phyloP scores from a whole-genome alignment of 2,329 filamentous ascomycete genomes.

The Grosmannia huntii region DNA sequence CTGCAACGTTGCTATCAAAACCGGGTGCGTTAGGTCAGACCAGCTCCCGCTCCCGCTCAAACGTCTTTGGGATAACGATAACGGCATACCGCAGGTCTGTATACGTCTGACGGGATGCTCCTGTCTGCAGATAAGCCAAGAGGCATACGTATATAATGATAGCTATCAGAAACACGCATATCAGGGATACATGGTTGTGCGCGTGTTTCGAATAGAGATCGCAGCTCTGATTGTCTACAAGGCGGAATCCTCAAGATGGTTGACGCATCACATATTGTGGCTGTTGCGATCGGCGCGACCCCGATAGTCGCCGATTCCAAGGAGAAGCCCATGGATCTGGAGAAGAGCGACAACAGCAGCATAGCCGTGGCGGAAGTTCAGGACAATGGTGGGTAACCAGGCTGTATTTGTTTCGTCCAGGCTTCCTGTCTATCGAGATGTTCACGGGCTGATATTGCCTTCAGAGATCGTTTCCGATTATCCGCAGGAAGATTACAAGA shows the following conservation, averaged over 20 bases:
- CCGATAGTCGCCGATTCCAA: neutral
- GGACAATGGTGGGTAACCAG: neutral
- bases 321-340: neutral
- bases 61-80: neutral
- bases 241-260: neutral
- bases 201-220: neutral
- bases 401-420: neutral
- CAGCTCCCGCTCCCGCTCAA: neutral
- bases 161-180: neutral
- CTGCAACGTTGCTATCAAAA: neutral
- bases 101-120: neutral
- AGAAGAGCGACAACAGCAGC: neutral
- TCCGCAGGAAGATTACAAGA: conserved; percentile 4
- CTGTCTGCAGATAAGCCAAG: neutral
- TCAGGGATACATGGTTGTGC: neutral
- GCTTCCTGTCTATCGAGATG: too few species aligned
- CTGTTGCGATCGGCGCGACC: neutral
- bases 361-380: neutral
- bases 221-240: neutral
- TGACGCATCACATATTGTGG: neutral
- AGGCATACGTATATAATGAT: neutral
- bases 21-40: neutral
- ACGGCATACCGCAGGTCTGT: neutral
- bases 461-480: neutral
- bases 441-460: neutral